Evolutionary conservation across 2,329 filamentous ascomycete species (phyloP).

Genomic region (Gremmenia infestans): DNA sequence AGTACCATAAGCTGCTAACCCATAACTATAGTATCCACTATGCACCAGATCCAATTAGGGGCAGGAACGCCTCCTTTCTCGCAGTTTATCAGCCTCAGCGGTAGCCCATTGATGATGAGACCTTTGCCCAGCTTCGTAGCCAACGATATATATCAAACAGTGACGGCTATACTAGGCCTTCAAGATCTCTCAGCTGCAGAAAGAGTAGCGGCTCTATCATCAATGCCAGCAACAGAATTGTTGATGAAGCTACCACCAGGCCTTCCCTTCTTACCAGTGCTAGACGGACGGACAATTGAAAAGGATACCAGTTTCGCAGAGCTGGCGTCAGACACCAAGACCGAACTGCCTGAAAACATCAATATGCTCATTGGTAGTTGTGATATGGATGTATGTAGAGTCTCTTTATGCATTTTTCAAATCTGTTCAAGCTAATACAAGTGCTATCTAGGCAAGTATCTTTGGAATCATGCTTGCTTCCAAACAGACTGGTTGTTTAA

Average conservation of each 20-base stretch:
- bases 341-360: slow-evolving; percentile 35
- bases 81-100: slow-evolving; percentile 35
- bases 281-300: slow-evolving; percentile 40
- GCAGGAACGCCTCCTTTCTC: slow-evolving; percentile 29
- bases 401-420: slow-evolving; percentile 4
- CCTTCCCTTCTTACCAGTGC: slow-evolving; percentile 33
- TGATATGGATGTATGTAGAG: slow-evolving; percentile 39
- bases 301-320: slow-evolving; percentile 20
- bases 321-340: slow-evolving; percentile 1
- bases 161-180: slow-evolving; percentile 37
- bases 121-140: slow-evolving; percentile 35
- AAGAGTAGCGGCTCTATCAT: slow-evolving; percentile 37
- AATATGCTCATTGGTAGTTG: slow-evolving; percentile 45
- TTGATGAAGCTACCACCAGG: slow-evolving; percentile 36
- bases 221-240: slow-evolving; percentile 37
- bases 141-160: slow-evolving; percentile 38
- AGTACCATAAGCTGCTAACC: not conserved
- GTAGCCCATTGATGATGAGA: slow-evolving; percentile 39
- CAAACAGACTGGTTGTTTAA: not conserved
- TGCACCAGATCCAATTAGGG: not conserved
- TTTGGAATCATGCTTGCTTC: slow-evolving; percentile 6
- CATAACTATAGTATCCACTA: not conserved
- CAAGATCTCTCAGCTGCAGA: slow-evolving; percentile 34
- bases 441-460: slow-evolving; percentile 3
- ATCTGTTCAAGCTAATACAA: not conserved